phyloP scores from a whole-genome alignment of 192 early-diverging fungal genomes.

The Linnemannia hyalina region DNA sequence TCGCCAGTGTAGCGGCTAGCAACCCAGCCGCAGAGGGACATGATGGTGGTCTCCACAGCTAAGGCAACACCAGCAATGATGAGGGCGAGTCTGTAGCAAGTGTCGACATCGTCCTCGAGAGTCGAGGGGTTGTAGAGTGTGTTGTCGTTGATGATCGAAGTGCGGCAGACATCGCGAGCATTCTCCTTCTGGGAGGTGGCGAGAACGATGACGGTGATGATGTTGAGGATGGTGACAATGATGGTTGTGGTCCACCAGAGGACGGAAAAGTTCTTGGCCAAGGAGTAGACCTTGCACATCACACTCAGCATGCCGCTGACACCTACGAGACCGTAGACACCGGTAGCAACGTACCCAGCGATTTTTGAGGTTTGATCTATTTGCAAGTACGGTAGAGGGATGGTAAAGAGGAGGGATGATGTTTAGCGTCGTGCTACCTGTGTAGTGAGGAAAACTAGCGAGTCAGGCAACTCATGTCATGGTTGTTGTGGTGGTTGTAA shows the following conservation, averaged over 20 bases:
- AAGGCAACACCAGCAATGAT: background rate
- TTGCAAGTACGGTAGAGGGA: background rate
- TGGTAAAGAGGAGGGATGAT: background rate
- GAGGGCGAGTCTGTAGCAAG: slow-evolving; percentile 3
- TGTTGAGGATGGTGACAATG: background rate
- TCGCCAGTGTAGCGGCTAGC: slow-evolving; percentile 17
- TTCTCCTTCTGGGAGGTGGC: slow-evolving; percentile 10
- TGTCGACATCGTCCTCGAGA: slow-evolving; percentile 9
- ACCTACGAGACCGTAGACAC: slow-evolving; percentile 23
- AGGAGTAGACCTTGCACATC: slow-evolving; percentile 17
- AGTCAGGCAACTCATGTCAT: too few species aligned
- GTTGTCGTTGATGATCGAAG: background rate
- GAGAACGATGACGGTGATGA: slow-evolving; percentile 6
- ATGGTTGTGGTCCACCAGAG: slow-evolving; percentile 34
- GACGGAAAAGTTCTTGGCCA: slow-evolving; percentile 38
- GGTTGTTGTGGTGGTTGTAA: too few species aligned
- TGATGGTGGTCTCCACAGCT: slow-evolving; percentile 10
- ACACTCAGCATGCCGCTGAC: slow-evolving; percentile 17
- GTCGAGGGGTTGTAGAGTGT: background rate
- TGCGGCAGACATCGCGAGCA: background rate
- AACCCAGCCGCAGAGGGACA: slow-evolving; percentile 32
- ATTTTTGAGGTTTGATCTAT: slow-evolving; percentile 18
- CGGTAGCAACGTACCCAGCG: slow-evolving; percentile 7
- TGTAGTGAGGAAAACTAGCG: too few species aligned
- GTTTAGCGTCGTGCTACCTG: background rate